Evolutionary conservation across 192 early-diverging fungal genomes (phyloP).

Genomic region (Coemansia sp.): DNA sequence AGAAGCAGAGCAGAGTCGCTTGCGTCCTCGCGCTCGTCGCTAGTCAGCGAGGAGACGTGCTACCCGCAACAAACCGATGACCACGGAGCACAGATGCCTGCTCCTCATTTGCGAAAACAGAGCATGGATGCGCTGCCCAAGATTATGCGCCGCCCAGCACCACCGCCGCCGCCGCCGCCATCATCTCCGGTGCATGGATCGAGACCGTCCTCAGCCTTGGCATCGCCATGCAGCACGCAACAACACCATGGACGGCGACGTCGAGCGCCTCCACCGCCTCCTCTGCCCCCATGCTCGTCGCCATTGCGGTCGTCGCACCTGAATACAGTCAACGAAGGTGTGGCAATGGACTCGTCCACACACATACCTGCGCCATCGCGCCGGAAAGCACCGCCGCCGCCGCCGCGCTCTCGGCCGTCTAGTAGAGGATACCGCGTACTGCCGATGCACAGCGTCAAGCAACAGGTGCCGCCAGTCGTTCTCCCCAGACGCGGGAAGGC

Average conservation of each 20-base stretch:
- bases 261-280: conserved; percentile 40
- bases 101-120: background rate
- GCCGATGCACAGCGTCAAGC: conserved; percentile 1
- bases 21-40: conserved; percentile 35
- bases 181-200: background rate
- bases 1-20: conserved; percentile 30
- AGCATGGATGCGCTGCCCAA: conserved; percentile 1
- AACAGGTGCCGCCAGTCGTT: conserved; percentile 7
- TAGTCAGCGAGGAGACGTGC: conserved; percentile 48
- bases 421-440: conserved; percentile 1
- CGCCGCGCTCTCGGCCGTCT: conserved; percentile 7
- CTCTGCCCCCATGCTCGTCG: conserved; percentile 19
- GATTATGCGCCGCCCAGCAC: conserved; percentile 15
- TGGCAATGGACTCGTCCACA: background rate
- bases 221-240: background rate
- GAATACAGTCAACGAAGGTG: conserved; percentile 4
- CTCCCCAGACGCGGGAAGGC: conserved; percentile 4
- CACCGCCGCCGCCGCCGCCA: conserved; percentile 23
- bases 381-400: conserved; percentile 30
- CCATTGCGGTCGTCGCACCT: background rate
- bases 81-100: background rate
- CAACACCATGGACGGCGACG: conserved; percentile 16
- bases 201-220: background rate
- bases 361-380: conserved; percentile 13
- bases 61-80: conserved; percentile 16